A percentile compares a stretch with the other conserved stretches of the same genome.
phyloP scores from a whole-genome alignment of 2,329 filamentous ascomycete species.

The Aspergillus carbonarius region DNA sequence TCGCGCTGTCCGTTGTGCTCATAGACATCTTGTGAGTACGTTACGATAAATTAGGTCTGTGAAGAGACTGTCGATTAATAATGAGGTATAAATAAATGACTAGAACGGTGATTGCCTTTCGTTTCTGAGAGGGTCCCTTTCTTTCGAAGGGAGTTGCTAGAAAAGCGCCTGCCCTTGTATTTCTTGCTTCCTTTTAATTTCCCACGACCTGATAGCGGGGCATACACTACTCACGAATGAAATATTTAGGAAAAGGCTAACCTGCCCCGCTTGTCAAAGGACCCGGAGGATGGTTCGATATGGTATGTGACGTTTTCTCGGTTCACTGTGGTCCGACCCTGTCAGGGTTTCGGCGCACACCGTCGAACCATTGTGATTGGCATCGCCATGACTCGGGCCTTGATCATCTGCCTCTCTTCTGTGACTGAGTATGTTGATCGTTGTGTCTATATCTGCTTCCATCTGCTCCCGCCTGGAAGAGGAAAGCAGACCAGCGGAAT shows the following conservation, averaged over 20 bases:
- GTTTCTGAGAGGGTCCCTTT: no score
- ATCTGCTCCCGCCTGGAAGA: background rate
- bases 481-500: background rate
- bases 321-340: background rate
- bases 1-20: slow-evolving; percentile 32
- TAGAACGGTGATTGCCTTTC: no score
- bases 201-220: no score
- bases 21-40: slow-evolving; percentile 43
- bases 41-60: background rate
- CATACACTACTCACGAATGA: no score
- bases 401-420: background rate
- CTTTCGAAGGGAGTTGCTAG: no score
- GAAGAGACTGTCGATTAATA: background rate
- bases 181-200: no score
- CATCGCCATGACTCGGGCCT: background rate
- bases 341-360: background rate
- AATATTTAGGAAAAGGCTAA: no score
- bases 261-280: background rate
- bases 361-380: background rate
- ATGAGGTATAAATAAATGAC: no score
- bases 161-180: no score
- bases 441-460: no score
- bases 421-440: no score
- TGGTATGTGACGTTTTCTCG: background rate
- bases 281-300: background rate